A percentile compares a stretch with the other conserved stretches of the same genome.
Evolutionary conservation across 2,329 filamentous ascomycete genomes (phyloP).

Genomic region (Sporothrix inflata): DNA sequence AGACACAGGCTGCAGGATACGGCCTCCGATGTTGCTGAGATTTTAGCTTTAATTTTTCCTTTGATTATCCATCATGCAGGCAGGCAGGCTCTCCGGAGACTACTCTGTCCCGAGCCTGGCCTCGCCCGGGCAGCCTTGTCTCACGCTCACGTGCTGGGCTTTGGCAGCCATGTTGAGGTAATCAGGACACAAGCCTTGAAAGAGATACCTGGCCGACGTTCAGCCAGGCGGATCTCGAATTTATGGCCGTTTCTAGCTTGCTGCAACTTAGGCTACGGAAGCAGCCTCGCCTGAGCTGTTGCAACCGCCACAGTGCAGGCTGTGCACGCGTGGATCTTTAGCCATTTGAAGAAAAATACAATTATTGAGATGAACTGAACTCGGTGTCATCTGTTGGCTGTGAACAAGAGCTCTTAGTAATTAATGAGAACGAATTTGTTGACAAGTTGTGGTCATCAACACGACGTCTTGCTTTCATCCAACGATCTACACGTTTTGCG

Average conservation of each 20-base stretch:
- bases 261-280: not conserved
- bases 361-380: not conserved
- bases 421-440: not conserved
- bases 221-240: not conserved
- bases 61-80: constrained; percentile 18
- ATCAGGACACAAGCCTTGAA: not conserved
- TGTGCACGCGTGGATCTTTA: not conserved
- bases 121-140: not conserved
- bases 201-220: not conserved
- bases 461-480: not conserved
- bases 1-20: not conserved
- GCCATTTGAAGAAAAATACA: not conserved
- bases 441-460: not conserved
- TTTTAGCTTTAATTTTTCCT: not conserved
- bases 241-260: not conserved
- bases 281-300: not conserved
- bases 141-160: not conserved
- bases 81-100: not conserved
- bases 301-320: not conserved
- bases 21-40: not conserved
- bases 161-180: not conserved
- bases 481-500: not conserved
- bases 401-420: too few relatives aligned
- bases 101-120: not conserved
- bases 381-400: too few relatives aligned